phyloP scores from a whole-genome alignment of 2,329 filamentous ascomycete genomes.

The Aspergillus alliaceus region DNA sequence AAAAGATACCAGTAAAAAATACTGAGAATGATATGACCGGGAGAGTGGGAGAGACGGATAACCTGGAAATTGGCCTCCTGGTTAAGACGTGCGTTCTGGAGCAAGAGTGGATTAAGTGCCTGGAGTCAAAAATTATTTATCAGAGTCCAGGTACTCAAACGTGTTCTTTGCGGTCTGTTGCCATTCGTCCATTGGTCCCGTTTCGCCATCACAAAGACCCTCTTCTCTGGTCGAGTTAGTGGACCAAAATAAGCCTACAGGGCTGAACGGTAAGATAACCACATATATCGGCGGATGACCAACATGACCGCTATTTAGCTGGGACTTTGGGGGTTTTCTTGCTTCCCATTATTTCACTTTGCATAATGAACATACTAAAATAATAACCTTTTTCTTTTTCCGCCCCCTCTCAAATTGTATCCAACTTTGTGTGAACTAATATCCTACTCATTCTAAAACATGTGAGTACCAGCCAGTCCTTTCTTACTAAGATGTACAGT shows the following conservation, averaged over 20 bases:
- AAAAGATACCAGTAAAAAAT: too few relatives aligned
- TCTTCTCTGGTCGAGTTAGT: slow-evolving; percentile 8
- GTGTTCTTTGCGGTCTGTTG: slow-evolving; percentile 23
- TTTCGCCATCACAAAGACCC: not conserved
- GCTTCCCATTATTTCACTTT: not conserved
- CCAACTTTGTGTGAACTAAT: too few relatives aligned
- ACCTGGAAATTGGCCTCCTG: slow-evolving; percentile 3
- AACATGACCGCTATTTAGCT: not conserved
- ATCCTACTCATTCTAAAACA: too few relatives aligned
- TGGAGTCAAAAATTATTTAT: slow-evolving; percentile 1
- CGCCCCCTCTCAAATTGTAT: too few relatives aligned
- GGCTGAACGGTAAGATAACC: slow-evolving; percentile 21
- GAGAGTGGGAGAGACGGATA: not conserved
- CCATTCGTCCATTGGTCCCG: slow-evolving; percentile 8
- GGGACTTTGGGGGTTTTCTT: not conserved
- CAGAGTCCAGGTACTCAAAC: slow-evolving; percentile 16
- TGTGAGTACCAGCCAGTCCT: too few relatives aligned
- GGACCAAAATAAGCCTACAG: slow-evolving; percentile 13
- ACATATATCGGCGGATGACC: not conserved
- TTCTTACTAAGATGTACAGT: too few relatives aligned
- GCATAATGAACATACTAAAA: not conserved
- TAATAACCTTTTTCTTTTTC: too few relatives aligned
- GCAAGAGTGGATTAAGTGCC: not conserved
- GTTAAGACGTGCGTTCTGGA: slow-evolving; percentile 1
- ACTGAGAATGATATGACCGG: not conserved